Conservation (phyloP, 768 basidiomycete species). For the Termitomyces bulborhizus region DNA sequence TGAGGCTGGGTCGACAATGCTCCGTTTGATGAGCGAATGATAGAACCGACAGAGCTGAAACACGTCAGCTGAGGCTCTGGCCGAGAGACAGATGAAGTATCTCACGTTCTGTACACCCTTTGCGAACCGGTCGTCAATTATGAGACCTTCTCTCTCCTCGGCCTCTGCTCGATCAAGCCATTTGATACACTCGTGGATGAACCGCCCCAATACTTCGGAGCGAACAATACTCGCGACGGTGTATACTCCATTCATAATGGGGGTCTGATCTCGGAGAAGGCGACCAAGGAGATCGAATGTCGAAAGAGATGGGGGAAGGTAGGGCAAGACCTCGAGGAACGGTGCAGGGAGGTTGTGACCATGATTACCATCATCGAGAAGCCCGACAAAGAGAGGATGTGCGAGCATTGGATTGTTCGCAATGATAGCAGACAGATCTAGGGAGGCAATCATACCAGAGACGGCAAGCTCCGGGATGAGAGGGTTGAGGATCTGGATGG, state of each 20-base stretch:
- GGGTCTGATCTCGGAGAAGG: conserved; percentile 57
- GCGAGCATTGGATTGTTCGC: conserved; percentile 66
- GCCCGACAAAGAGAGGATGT: conserved; percentile 55
- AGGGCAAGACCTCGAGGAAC: conserved; percentile 59
- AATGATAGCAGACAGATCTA: conserved; percentile 62
- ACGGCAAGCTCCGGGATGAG: conserved; percentile 37
- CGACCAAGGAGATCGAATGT: conserved; percentile 71
- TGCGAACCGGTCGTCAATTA: conserved; percentile 68
- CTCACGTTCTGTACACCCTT: conserved; percentile 69
- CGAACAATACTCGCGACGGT: conserved; percentile 62
- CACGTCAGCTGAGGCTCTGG: neutral
- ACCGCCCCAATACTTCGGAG: conserved; percentile 60
- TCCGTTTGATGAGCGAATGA: conserved; percentile 58
- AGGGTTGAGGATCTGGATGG: conserved; percentile 45
- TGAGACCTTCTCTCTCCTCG: conserved; percentile 60
- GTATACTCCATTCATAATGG: conserved; percentile 34
- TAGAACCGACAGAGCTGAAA: conserved; percentile 75
- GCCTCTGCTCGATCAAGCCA: conserved; percentile 67
- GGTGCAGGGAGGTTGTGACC: conserved; percentile 34
- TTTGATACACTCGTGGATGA: conserved; percentile 62
- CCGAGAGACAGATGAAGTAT: conserved; percentile 6
- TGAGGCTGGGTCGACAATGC: conserved; percentile 54
- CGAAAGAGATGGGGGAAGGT: conserved; percentile 64
- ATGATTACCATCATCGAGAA: conserved; percentile 35
- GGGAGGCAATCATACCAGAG: conserved; percentile 54